Evolutionary conservation across 306 rosid species (phyloP).

Genomic region (Medicago arabica): DNA sequence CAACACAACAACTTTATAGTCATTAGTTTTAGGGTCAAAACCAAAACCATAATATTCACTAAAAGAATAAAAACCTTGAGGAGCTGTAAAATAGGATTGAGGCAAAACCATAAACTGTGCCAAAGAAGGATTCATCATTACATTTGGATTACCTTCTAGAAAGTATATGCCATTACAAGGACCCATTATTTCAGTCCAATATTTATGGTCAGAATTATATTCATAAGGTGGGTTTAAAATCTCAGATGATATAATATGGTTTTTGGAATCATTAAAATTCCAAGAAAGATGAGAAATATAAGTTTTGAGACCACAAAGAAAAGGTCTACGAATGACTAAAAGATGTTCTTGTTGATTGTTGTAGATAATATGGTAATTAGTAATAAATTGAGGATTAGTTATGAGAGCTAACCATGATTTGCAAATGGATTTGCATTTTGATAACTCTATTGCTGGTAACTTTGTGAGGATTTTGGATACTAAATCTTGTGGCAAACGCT

Average conservation of each 20-base stretch:
- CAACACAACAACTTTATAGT: conserved; percentile 37
- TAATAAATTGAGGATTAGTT: conserved; percentile 28
- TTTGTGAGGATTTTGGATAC: conserved; percentile 41
- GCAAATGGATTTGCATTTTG: conserved; percentile 28
- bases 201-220: conserved; percentile 38
- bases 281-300: conserved; percentile 28
- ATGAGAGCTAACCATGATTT: conserved; percentile 43
- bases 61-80: conserved; percentile 10
- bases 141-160: conserved; percentile 42
- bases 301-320: conserved; percentile 35
- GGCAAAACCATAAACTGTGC: conserved; percentile 34
- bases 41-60: conserved; percentile 37
- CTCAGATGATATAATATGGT: not conserved
- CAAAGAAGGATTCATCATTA: conserved; percentile 40
- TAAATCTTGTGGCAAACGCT: conserved; percentile 39
- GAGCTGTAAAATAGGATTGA: conserved; percentile 6
- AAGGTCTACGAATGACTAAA: conserved; percentile 41
- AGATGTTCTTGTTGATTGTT: conserved; percentile 1
- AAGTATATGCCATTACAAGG: conserved; percentile 45
- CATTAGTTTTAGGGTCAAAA: conserved; percentile 33
- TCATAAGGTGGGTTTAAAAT: conserved; percentile 19
- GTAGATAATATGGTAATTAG: conserved; percentile 17
- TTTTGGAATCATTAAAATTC: not conserved
- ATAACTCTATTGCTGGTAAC: conserved; percentile 29
- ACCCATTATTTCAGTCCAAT: conserved; percentile 45